Base-by-base conservation (phyloP, 306 rosid genomes). In the Argentina anserina region DNA sequence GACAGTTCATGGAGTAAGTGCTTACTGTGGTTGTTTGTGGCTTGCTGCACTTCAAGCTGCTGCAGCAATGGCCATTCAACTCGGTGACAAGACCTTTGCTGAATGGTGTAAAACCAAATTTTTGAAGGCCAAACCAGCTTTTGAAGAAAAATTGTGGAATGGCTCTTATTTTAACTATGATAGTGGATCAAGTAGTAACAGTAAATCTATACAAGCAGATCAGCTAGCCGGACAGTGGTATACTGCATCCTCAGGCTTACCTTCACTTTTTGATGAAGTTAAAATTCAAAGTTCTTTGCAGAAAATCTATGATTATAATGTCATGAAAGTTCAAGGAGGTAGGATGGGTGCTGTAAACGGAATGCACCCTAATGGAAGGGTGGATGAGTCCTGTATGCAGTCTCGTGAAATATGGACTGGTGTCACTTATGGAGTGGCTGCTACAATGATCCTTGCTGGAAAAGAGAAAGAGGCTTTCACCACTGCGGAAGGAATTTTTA, bases 171-270 rank as follows among this genome's bases (percentile, higher is more conserved):
- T 94, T 73, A 94, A 91, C 82, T 94, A 94, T 75, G 99, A 94
- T 80, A 86, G 96, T 43, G 96, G 99, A 43, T 88, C 96, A 37
- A 91, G 96, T 74, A 59, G 95, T 73, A 91, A 94, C 74, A 91
- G 99, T 83, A 85, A 84, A 82, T 94, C 99, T 72, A 94, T 94
- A 75, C 97, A 94, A 82, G 96, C 99, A 3, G 99, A 94, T 87
- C 99, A 94, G 76, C 80, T 94, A 68, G 96, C 97, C 14, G 99
- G 99, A 83, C 99, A 94, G 79, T 94, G 99, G 99, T 94, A 94
- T 77, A 91, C 97, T 10, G 96, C 97, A 72, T 88, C 97, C 77
- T 89, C 97, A 9, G 97, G 99, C 49, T 78, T 94, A 72, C 86
- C 95, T 74, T 68, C 99, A 11, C 88, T 91, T 79, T 91, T 91